phyloP scores from a whole-genome alignment of 2,329 filamentous ascomycete genomes.

The Scedosporium dehoogii region DNA sequence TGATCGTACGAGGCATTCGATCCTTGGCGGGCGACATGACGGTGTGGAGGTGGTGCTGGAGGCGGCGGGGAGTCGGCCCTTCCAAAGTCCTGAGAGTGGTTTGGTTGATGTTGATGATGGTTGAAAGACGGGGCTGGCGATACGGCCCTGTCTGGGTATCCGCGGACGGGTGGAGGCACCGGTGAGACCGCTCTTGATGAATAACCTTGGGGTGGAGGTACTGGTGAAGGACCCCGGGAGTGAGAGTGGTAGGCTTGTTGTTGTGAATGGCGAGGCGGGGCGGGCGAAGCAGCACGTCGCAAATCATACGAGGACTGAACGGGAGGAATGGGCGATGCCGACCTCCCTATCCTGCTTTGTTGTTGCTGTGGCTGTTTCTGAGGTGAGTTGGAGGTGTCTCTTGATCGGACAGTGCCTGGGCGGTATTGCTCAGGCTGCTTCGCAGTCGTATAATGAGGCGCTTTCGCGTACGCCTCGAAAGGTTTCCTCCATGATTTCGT shows the following conservation, averaged over 20 bases:
- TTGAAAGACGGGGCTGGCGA: slow-evolving; percentile 11
- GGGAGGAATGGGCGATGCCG: slow-evolving; percentile 16
- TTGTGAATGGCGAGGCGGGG: not conserved
- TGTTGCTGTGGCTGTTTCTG: slow-evolving; percentile 12
- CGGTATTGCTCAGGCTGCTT: slow-evolving; percentile 50
- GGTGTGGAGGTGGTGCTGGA: slow-evolving; percentile 74
- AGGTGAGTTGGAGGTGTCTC: slow-evolving; percentile 25
- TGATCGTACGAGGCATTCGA: slow-evolving; percentile 20
- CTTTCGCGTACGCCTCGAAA: slow-evolving; percentile 57
- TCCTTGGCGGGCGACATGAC: slow-evolving; percentile 42
- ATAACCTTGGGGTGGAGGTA: slow-evolving; percentile 20
- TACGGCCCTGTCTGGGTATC: slow-evolving; percentile 7
- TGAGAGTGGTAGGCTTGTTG: not conserved
- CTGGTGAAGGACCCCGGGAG: slow-evolving; percentile 4
- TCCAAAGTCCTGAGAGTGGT: slow-evolving; percentile 12
- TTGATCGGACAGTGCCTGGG: slow-evolving; percentile 27
- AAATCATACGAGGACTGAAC: slow-evolving; percentile 9
- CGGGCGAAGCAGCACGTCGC: slow-evolving; percentile 8
- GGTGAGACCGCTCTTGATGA: slow-evolving; percentile 27
- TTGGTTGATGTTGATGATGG: slow-evolving; percentile 8
- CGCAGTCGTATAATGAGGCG: slow-evolving; percentile 54
- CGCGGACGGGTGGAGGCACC: slow-evolving; percentile 18
- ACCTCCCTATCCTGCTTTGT: slow-evolving; percentile 12
- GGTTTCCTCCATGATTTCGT: slow-evolving; percentile 56
- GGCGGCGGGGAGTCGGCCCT: slow-evolving; percentile 58